Percentiles rank a stretch among this genome's conserved stretches.
These are phyloP conservation scores for Stenocarpella maydis DNA, from an alignment of 2,329 filamentous ascomycete species.

Conservation along the genomic window DNA sequence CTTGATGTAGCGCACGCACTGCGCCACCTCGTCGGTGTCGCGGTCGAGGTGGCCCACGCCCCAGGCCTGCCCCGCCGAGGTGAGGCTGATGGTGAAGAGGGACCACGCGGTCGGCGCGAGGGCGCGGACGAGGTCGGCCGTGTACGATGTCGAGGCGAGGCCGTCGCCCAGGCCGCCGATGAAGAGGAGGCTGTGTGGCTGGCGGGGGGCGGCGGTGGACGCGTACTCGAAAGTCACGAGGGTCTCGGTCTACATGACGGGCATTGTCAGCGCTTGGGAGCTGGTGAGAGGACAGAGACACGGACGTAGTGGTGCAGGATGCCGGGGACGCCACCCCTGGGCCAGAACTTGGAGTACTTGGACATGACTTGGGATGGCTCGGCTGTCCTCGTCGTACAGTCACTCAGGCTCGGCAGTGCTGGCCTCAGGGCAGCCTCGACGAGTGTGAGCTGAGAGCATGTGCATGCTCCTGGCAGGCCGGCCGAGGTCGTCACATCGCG, in stretches of 20 bases:
- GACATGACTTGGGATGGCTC: slow-evolving; percentile 7
- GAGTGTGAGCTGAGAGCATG: not conserved
- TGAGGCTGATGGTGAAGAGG: slow-evolving; percentile 50
- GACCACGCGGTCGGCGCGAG: slow-evolving; percentile 49
- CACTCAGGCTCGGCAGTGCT: not conserved
- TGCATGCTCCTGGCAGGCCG: not conserved
- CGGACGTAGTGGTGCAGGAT: slow-evolving; percentile 47
- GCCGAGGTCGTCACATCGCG: slow-evolving; percentile 4
- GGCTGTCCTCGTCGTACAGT: not conserved
- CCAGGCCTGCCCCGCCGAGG: slow-evolving; percentile 48
- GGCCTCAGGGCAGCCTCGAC: not conserved
- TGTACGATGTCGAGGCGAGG: slow-evolving; percentile 57
- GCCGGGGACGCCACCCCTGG: slow-evolving; percentile 44
- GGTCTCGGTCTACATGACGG: slow-evolving; percentile 46
- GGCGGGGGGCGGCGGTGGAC: slow-evolving; percentile 38
- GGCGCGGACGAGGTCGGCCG: slow-evolving; percentile 50
- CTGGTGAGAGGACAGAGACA: not conserved
- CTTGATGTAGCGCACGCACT: slow-evolving; percentile 43
- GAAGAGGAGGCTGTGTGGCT: slow-evolving; percentile 58
- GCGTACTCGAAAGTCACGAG: slow-evolving; percentile 50
- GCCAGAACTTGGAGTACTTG: slow-evolving; percentile 45
- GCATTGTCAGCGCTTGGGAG: not conserved
- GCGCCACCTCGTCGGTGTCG: slow-evolving; percentile 47
- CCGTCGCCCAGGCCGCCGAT: slow-evolving; percentile 62
- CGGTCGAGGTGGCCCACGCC: slow-evolving; percentile 48